Base-by-base conservation (phyloP, 2,329 filamentous ascomycete species). In the Paecilomyces dactylethromorphus region DNA sequence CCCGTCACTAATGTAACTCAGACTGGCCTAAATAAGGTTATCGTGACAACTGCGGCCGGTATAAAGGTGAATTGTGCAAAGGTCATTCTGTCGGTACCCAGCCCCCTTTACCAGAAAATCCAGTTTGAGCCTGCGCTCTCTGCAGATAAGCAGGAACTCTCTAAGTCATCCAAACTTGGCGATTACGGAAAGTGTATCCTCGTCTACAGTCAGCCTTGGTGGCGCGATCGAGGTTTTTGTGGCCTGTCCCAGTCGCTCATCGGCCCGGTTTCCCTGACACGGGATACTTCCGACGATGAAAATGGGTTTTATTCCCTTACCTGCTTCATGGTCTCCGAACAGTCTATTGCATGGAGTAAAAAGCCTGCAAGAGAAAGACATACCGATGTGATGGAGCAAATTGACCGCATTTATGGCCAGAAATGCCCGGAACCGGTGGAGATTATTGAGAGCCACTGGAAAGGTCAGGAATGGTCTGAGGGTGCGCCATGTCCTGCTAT, bases 21-120 rank as follows among this genome's bases (percentile, higher is more conserved):
- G 49, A 4, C 6, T 13, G 52, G 6, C 31, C 11, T 11, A 6
- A 6, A 11, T 11, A 11, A 26, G 18, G 31, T 15, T 8, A 18
- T 21, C 31, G 29, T 18, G 18, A n/a, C 7, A 33, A 22, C 18
- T 21, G 7, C 24, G 8, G 24, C 56, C n/a, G 53, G 21, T 49
- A 53, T 7, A 11, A 56, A 58, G 8, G 60, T 59, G 1, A n/a
- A n/a, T n/a, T n/a, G n/a, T n/a, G n/a, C n/a, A n/a, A 79, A 78
- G 52, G 70, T 76, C 26, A 77, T 84, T 54, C 60, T 82, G 2
- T 80, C 81, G 1, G 67, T 84, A 5, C 78, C 82, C 0, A 80
- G 76, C 5, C 76, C 81, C 6, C 68, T 82, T 51, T 77, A 79
- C 56, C 71, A 72, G 10, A 71, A 76, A 7, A 75, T 85, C 24